phyloP scores from a whole-genome alignment of 768 basidiomycete genomes.

The Bullera alba region DNA sequence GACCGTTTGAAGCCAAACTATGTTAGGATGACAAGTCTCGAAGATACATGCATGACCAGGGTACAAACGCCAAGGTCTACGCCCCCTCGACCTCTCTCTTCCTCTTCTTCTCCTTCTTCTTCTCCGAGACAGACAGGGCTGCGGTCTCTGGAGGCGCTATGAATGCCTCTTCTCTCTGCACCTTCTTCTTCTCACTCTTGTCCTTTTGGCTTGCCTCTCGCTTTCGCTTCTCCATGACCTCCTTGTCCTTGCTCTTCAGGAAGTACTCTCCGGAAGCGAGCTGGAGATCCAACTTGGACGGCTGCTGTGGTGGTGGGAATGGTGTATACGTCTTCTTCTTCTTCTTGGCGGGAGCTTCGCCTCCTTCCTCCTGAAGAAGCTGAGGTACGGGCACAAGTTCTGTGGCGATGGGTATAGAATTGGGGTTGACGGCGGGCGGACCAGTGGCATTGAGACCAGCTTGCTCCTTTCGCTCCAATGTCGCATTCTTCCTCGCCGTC shows the following conservation, averaged over 20 bases:
- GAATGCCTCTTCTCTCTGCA: slow-evolving; percentile 78
- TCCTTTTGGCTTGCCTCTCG: slow-evolving; percentile 80
- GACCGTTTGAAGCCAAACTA: no score
- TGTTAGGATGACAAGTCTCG: no score
- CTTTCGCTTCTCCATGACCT: slow-evolving; percentile 61
- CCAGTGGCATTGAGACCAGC: slow-evolving; percentile 52
- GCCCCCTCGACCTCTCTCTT: slow-evolving; percentile 13
- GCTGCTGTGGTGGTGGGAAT: slow-evolving; percentile 90
- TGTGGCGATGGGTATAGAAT: slow-evolving; percentile 4
- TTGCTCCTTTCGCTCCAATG: slow-evolving; percentile 55
- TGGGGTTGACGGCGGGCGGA: slow-evolving; percentile 50
- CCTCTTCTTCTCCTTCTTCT: slow-evolving; percentile 51
- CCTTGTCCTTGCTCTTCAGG: slow-evolving; percentile 83
- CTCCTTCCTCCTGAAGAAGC: no score
- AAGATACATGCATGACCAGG: neutral
- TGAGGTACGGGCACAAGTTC: neutral
- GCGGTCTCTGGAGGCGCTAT: slow-evolving; percentile 75
- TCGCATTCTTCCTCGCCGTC: slow-evolving; percentile 81
- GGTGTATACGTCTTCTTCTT: slow-evolving; percentile 95
- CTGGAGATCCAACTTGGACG: slow-evolving; percentile 91
- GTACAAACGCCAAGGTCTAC: no score
- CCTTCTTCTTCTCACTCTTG: slow-evolving; percentile 60
- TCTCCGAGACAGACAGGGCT: slow-evolving; percentile 70
- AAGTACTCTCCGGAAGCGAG: slow-evolving; percentile 97
- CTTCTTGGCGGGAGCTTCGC: slow-evolving; percentile 49